phyloP scores from a whole-genome alignment of 805 yeast species.

The Blastobotrys americana region DNA sequence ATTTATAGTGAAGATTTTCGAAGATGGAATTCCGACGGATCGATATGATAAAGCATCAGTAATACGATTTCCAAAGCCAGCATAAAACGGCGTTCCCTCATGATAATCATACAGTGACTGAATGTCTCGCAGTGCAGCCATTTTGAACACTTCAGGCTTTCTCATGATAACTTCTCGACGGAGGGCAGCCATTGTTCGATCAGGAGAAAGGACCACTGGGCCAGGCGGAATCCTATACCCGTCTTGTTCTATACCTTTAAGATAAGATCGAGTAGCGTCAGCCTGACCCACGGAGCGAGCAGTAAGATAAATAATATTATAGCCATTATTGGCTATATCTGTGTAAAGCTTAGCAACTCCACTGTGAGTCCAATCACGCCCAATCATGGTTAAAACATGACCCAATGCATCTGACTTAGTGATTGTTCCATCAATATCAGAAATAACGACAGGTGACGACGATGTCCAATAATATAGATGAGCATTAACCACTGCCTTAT shows the following conservation, averaged over 20 bases:
- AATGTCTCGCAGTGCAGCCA: slow-evolving; percentile 91
- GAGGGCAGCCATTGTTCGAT: slow-evolving; percentile 92
- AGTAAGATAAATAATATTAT: slow-evolving; percentile 86
- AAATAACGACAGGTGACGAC: slow-evolving; percentile 82
- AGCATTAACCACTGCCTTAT: slow-evolving; percentile 68
- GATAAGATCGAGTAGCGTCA: slow-evolving; percentile 79
- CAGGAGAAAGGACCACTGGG: slow-evolving; percentile 93
- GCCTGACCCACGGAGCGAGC: slow-evolving; percentile 96
- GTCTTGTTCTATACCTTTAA: slow-evolving; percentile 69
- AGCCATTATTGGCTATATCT: slow-evolving; percentile 84
- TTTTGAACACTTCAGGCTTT: slow-evolving; percentile 97
- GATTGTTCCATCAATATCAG: slow-evolving; percentile 97
- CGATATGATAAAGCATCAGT: slow-evolving; percentile 95
- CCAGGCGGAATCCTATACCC: slow-evolving; percentile 73
- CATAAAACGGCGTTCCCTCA: slow-evolving; percentile 70
- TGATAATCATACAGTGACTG: slow-evolving; percentile 51
- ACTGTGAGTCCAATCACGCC: slow-evolving; percentile 95
- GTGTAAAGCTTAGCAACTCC: slow-evolving; percentile 89
- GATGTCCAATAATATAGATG: slow-evolving; percentile 78
- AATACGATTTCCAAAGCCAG: slow-evolving; percentile 94
- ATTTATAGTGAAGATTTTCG: slow-evolving; percentile 90
- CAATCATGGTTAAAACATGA: slow-evolving; percentile 86
- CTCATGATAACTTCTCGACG: slow-evolving; percentile 85
- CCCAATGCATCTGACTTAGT: slow-evolving; percentile 97
- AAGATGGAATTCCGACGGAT: slow-evolving; percentile 88